These are phyloP conservation scores for Pulveroboletus ravenelii DNA, from an alignment of 768 basidiomycete genomes.

Conservation along the genomic window DNA sequence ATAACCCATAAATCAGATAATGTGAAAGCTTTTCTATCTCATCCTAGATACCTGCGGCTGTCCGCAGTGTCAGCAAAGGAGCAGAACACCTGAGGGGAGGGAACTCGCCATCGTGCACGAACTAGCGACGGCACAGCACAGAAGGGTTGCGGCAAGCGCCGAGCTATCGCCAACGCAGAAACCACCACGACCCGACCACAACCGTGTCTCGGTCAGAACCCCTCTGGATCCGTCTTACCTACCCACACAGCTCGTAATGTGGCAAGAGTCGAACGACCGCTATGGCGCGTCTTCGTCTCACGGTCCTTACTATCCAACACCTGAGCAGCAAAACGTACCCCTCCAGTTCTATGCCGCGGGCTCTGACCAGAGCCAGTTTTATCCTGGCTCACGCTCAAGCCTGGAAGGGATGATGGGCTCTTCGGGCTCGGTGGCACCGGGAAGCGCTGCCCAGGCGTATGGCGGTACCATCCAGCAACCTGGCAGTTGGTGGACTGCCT, in stretches of 20 bases:
- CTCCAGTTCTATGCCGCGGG: constrained; percentile 77
- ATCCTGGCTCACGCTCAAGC: constrained; percentile 69
- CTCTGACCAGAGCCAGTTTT: constrained; percentile 55
- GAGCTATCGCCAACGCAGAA: constrained; percentile 5
- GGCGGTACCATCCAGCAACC: constrained; percentile 69
- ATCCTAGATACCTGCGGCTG: constrained; percentile 60
- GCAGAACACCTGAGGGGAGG: neutral
- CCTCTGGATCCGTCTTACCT: neutral
- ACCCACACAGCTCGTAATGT: constrained; percentile 42
- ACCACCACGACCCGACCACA: constrained; percentile 10
- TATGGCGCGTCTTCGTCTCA: constrained; percentile 60
- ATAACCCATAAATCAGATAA: constrained; percentile 10
- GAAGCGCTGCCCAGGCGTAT: constrained; percentile 45
- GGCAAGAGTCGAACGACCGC: constrained; percentile 63
- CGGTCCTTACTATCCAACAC: constrained; percentile 47
- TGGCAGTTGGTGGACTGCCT: constrained; percentile 92
- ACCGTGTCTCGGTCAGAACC: neutral
- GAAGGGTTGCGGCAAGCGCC: constrained; percentile 26
- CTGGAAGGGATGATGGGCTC: constrained; percentile 63
- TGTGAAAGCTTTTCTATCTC: neutral
- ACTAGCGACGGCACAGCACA: neutral
- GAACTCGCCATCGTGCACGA: constrained; percentile 26
- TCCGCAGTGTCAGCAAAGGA: constrained; percentile 13
- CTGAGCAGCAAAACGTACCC: constrained; percentile 49
- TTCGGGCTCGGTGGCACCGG: constrained; percentile 50